Evolutionary conservation across 352 stramenopile species (phyloP), one percentile per base, ranked within the genome.

Genomic region (Aphanomyces cochlioides): DNA sequence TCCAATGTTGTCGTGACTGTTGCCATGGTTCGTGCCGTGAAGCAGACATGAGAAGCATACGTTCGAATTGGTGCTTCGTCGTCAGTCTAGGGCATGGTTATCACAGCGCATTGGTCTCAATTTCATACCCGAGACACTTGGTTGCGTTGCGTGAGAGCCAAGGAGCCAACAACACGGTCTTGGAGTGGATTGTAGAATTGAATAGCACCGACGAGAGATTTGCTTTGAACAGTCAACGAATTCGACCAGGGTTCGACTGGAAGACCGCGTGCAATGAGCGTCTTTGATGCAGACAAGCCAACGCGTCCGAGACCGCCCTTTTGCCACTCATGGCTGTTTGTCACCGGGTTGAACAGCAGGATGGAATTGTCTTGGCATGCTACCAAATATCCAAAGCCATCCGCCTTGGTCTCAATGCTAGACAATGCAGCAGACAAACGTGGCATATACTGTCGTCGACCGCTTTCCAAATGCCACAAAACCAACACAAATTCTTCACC

Each of bases 401-500:
- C 83, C 2, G 77, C 66, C 34, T 81, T 80, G 8, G 83, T 75
- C 4, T 80, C 74, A 56, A 96, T 90, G 3, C 66, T 69, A 12
- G 77, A 72, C 7, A 96, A 67, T 0, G 84, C 50, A 8, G 85
- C 83, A 61, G 85, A 84, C 7, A 90, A 83, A 67, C 89, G 88
- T 7, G 89, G 89, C 56, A 95, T 56, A 71, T 95, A 94, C 5
- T 83, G 75, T 7, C 84, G 82, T 19, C 81, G 82, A 17, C 88
- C 87, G 2, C 86, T 83, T 66, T 90, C 85, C 17, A 96, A 54
- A 38, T 96, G 85, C 88, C 89, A 96, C 40, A 87, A 85, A 19
- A 96, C 85, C 19, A 96, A 69, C 57, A 96, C 88, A 68, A 83
- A 89, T 70, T 96, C 89, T 41, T 96, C 83, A 50, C 89, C 89